Base-by-base conservation (phyloP, 208 protist genomes). In the Leishmania martiniquensis region DNA sequence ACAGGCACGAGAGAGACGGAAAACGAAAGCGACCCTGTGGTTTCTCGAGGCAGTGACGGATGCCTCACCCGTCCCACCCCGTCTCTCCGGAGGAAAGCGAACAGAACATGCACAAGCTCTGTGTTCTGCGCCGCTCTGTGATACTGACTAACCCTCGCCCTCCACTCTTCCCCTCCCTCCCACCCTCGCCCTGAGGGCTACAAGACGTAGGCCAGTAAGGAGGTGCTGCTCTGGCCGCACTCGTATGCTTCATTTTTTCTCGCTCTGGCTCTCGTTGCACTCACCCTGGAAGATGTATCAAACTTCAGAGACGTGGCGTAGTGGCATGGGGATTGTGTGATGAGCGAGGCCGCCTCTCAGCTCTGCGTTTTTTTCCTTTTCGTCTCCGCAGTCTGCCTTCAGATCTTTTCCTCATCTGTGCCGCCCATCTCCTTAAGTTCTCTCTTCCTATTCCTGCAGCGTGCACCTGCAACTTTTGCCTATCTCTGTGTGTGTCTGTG, bases 321-420 rank as follows among this genome's bases (percentile, higher is more conserved):
- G 3, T 63, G 57, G 29, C 10, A 37, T 63, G 57, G n/a, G 57
- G 29, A n/a, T n/a, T 29, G 63, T 32, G 37, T 47, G 37, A 25
- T 20, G 37, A 47, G 63, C 22, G 29, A 37, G 57, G 13, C 25
- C 29, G 29, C 29, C 29, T 29, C 54, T n/a, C 54, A 7, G 4
- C n/a, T 63, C 57, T 3, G 20, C 4, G 70, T 22, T 32, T 25
- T 34, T 34, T 44, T 17, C 15, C 10, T 74, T 74, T 13, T 74
- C 80, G 6, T 60, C 72, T 51, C 79, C 77, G 32, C 57, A 13
- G 4, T 63, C 37, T 37, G 10, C 13, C 57, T 63, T 63, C 1
- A 29, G 57, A 13, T 29, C 25, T 63, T 29, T 39, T 13, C 57
- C 57, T 32, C 29, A 63, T n/a, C n/a, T n/a, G n/a, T n/a, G n/a